These are phyloP conservation scores for Plasmodium knowlesi DNA, from an alignment of 169 alveolate genomes.

Conservation along the genomic window DNA sequence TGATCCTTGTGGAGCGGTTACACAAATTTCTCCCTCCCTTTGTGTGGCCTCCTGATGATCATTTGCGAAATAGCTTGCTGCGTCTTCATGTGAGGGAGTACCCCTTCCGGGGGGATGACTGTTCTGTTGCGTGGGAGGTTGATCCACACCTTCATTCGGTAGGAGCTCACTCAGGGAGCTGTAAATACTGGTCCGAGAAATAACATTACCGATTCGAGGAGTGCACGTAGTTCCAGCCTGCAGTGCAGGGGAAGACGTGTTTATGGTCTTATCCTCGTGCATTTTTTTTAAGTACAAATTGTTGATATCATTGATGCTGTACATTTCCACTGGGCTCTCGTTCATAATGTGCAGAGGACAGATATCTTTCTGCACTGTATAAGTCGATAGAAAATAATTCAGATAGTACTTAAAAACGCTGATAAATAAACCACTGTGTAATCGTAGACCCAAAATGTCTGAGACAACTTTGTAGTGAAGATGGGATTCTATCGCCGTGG, in stretches of 20 bases:
- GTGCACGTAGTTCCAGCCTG: neutral
- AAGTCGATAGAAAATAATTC: slow-evolving; percentile 36
- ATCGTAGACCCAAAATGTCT: slow-evolving; percentile 54
- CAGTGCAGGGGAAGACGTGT: neutral
- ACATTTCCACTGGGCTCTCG: slow-evolving; percentile 14
- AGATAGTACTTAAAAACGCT: slow-evolving; percentile 61
- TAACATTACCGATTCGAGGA: neutral
- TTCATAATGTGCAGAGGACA: slow-evolving; percentile 58
- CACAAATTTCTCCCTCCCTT: neutral
- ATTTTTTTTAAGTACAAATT: neutral
- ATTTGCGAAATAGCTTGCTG: neutral
- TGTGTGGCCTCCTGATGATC: neutral
- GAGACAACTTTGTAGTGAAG: slow-evolving; percentile 61
- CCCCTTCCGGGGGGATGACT: neutral
- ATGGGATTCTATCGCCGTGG: slow-evolving; percentile 65
- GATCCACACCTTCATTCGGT: neutral
- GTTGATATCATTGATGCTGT: slow-evolving; percentile 52
- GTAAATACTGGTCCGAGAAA: neutral
- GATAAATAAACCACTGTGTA: slow-evolving; percentile 71
- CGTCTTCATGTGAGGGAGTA: neutral
- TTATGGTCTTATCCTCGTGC: neutral
- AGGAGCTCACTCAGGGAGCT: neutral
- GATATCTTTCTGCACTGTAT: slow-evolving; percentile 42
- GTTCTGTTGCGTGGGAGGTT: neutral
- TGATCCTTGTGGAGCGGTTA: neutral